These are phyloP conservation scores for Vitellaria paradoxa DNA, from an alignment of 179 eudicot species.

Conservation along the genomic window DNA sequence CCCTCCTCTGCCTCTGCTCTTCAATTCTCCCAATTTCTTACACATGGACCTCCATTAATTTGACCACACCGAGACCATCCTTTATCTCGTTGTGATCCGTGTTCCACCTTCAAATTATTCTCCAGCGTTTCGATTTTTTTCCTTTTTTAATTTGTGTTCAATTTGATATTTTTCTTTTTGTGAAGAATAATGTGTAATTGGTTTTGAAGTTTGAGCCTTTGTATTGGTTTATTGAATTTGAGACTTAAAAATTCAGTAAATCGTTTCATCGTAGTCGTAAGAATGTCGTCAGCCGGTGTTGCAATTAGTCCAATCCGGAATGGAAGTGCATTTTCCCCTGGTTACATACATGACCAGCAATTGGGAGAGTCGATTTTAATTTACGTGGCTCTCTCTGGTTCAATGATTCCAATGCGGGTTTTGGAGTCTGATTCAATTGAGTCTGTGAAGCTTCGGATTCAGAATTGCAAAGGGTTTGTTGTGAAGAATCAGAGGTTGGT, in stretches of 20 bases:
- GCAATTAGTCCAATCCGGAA: constrained; percentile 40
- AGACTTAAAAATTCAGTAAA: background rate
- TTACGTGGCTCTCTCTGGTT: constrained; percentile 50
- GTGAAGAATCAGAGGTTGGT: constrained; percentile 70
- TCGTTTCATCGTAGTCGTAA: background rate
- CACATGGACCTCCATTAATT: background rate
- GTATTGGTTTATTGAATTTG: constrained; percentile 10
- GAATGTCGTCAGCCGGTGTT: constrained; percentile 44
- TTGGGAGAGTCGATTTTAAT: constrained; percentile 47
- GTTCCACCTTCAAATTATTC: background rate
- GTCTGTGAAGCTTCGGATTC: constrained; percentile 59
- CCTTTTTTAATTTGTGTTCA: background rate
- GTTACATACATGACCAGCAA: constrained; percentile 25
- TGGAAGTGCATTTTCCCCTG: constrained; percentile 37
- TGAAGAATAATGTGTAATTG: background rate
- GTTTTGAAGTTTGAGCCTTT: background rate
- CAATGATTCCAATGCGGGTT: constrained; percentile 53
- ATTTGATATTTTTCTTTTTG: background rate
- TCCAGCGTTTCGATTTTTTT: constrained; percentile 14
- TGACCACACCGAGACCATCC: background rate
- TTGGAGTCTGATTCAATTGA: constrained; percentile 65
- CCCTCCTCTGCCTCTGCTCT: background rate
- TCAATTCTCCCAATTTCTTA: background rate
- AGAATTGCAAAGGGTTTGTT: constrained; percentile 51
- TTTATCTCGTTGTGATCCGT: background rate